Evolutionary conservation across 2,329 filamentous ascomycete species (phyloP), one percentile per base, ranked within the genome.

Genomic region (Hypoxylon sp.): DNA sequence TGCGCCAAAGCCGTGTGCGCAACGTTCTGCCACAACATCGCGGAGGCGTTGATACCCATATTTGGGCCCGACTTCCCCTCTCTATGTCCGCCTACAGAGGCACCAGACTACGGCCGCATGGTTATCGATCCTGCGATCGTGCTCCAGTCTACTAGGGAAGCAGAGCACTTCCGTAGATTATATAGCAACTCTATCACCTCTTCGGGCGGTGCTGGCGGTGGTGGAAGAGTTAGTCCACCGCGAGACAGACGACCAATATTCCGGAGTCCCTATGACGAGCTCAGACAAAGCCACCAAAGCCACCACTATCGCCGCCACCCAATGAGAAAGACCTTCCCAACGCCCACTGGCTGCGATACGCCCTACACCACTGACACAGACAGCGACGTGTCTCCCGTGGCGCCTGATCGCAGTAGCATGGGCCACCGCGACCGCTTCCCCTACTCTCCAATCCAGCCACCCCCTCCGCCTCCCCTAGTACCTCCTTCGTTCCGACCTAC

Each of bases 1-100:
- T 97, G 94, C 73, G 96, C 96, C 51, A 92, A 88, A 80, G 94
- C 94, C 10, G 84, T 99, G 57, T 97, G 95, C 75, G 88, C 93
- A 3, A 98, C 93, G 0, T 98, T 98, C 79, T 98, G 95, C 82
- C 90, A 91, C 78, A 83, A 88, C 37, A 97, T 99, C 69, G 91
- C 95, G 13, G 91, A 91, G 64, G 95, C 92, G 0, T 83, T 99
- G 61, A 96, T 96, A 7, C 96, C 96, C 4, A 85, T 99, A 66
- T 99, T 99, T 78, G 96, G 96, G 0, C 87, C 90, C 11, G 86
- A 89, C 44, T 99, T 99, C 78, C 90, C 93, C 2, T 84, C 85
- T 2, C 81, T 89, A 50, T 99, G 96, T 78, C 82, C 91, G 13
- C 85, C 81, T 0, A 89, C 90, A 1, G 84, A 87, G n/a, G 84